phyloP scores from a whole-genome alignment of 2,329 filamentous ascomycete genomes.

The Cadophora sp. region DNA sequence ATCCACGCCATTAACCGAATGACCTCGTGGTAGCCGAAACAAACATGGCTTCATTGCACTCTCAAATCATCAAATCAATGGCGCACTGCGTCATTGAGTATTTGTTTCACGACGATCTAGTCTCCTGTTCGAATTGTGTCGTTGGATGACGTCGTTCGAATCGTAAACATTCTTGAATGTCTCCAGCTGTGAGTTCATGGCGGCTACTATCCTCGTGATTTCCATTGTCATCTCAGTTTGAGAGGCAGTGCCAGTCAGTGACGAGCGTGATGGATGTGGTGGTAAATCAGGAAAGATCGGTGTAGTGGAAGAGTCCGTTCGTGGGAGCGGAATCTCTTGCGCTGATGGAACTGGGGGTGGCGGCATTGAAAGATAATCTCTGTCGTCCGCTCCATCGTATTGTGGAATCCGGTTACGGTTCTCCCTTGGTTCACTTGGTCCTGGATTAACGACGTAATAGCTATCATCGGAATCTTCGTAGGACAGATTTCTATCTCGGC shows the following conservation, averaged over 20 bases:
- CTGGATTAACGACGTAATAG: constrained; percentile 18
- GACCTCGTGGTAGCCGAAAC: neutral
- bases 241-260: constrained; percentile 38
- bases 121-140: constrained; percentile 18
- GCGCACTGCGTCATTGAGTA: neutral
- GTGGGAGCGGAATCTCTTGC: constrained; percentile 1
- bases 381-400: constrained; percentile 30
- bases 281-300: constrained; percentile 18
- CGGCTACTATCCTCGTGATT: constrained; percentile 35
- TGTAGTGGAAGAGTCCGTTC: neutral
- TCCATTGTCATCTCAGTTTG: constrained; percentile 39
- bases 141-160: constrained; percentile 25
- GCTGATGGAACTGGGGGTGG: constrained; percentile 27
- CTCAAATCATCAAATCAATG: neutral
- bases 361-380: constrained; percentile 33
- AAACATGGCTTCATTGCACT: neutral
- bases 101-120: neutral
- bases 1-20: constrained; percentile 6
- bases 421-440: neutral
- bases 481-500: neutral
- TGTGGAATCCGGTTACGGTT: constrained; percentile 14
- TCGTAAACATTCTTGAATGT: constrained; percentile 39
- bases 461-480: constrained; percentile 20
- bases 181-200: constrained; percentile 36
- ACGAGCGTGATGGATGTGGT: constrained; percentile 35